Conservation (phyloP, 2,329 filamentous ascomycete genomes). For the Colletotrichum musicola region DNA sequence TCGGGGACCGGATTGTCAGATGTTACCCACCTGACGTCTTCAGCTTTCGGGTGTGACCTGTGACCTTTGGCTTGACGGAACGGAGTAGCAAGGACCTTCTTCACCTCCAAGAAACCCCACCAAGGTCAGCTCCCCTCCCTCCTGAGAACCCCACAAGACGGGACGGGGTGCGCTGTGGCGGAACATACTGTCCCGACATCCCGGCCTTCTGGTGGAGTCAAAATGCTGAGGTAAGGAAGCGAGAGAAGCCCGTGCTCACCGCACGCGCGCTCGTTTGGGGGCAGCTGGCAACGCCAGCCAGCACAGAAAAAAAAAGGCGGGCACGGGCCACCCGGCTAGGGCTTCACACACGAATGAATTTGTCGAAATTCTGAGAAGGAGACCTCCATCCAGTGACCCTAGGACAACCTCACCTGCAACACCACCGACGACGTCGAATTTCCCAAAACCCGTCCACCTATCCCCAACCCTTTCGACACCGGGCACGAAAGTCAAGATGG, state of each 20-base stretch:
- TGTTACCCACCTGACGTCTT: constrained; percentile 31
- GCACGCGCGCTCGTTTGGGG: neutral
- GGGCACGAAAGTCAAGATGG: constrained; percentile 64
- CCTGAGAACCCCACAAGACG: constrained; percentile 1
- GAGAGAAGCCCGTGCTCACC: neutral
- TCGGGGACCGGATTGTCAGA: neutral
- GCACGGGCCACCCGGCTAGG: constrained; percentile 36
- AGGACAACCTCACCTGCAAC: constrained; percentile 37
- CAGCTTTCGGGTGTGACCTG: constrained; percentile 13
- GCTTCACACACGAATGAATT: constrained; percentile 17
- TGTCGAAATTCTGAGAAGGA: neutral
- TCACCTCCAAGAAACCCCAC: neutral
- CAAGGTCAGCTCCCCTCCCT: neutral
- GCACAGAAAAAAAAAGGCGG: neutral
- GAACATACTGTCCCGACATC: constrained; percentile 5
- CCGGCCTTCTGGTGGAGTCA: neutral
- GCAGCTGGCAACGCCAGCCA: constrained; percentile 16
- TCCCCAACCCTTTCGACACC: constrained; percentile 37
- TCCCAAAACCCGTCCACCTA: constrained; percentile 50
- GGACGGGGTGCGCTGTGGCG: neutral
- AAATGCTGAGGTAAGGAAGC: constrained; percentile 2
- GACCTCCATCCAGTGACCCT: neutral
- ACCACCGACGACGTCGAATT: constrained; percentile 50
- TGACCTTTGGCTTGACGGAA: constrained; percentile 14
- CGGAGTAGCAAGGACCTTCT: neutral